phyloP scores from a whole-genome alignment of 1,284 basidiomycete species.

The Phlebopus sp. region DNA sequence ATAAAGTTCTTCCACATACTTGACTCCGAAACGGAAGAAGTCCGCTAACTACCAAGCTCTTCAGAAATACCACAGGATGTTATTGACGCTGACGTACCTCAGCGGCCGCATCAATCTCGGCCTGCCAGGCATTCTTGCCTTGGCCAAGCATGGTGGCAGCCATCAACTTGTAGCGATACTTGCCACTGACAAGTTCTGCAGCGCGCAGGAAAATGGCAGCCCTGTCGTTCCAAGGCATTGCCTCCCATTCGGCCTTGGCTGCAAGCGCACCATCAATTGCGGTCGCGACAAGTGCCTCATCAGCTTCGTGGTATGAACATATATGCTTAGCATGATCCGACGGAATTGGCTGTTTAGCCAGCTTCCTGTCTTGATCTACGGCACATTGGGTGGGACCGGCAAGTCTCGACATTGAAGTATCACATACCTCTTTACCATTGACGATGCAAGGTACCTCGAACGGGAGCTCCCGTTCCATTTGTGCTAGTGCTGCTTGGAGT shows the following conservation, averaged over 20 bases:
- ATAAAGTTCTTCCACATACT: slow-evolving; percentile 96
- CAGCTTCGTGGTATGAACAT: slow-evolving; percentile 89
- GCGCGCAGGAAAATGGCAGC: slow-evolving; percentile 98
- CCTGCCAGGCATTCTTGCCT: slow-evolving; percentile 99
- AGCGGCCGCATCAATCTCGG: slow-evolving; percentile 98
- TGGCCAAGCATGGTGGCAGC: slow-evolving; percentile 98
- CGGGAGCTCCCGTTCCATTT: slow-evolving; percentile 82
- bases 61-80: slow-evolving; percentile 1
- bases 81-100: slow-evolving; percentile 58
- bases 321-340: slow-evolving; percentile 81
- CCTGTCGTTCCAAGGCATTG: slow-evolving; percentile 92
- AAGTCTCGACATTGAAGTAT: background rate
- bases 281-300: slow-evolving; percentile 67
- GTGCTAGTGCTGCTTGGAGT: slow-evolving; percentile 71
- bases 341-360: slow-evolving; percentile 79
- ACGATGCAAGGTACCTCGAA: slow-evolving; percentile 93
- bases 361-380: slow-evolving; percentile 79
- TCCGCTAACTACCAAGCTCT: slow-evolving; percentile 65
- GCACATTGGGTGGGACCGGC: slow-evolving; percentile 3
- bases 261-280: slow-evolving; percentile 90
- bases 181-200: slow-evolving; percentile 89
- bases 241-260: slow-evolving; percentile 89
- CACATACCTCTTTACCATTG: slow-evolving; percentile 81
- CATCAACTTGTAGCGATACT: slow-evolving; percentile 93
- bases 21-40: slow-evolving; percentile 96